phyloP scores from a whole-genome alignment of 1,284 basidiomycete genomes.

The Rhodofomes roseus region DNA sequence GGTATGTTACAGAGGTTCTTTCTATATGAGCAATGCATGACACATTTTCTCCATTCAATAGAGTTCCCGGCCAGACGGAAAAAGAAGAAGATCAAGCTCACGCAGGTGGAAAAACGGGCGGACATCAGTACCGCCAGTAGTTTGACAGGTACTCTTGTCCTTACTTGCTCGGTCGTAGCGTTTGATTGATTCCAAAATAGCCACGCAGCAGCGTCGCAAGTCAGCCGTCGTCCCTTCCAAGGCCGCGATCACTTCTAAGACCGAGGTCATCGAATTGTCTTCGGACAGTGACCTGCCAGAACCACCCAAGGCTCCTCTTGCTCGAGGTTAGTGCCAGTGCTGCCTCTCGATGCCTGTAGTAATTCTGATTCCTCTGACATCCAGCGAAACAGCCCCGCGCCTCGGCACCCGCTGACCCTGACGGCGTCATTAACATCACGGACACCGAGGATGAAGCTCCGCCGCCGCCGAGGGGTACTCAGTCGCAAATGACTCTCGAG shows the following conservation, averaged over 20 bases:
- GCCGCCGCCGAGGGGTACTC: neutral
- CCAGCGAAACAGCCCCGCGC: neutral
- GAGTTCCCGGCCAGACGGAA: neutral
- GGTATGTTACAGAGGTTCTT: neutral
- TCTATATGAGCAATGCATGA: neutral
- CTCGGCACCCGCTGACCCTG: neutral
- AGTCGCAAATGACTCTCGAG: neutral
- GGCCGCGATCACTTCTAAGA: neutral
- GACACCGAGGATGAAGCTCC: neutral
- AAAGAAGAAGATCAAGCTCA: constrained; percentile 6
- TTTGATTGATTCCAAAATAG: neutral
- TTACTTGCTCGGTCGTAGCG: neutral
- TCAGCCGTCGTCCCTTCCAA: neutral
- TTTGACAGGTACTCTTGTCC: neutral
- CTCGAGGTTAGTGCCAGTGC: neutral
- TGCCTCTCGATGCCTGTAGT: neutral
- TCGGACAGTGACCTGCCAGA: neutral
- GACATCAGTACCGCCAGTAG: neutral
- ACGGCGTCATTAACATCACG: neutral
- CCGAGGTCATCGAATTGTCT: neutral
- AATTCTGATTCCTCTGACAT: no score
- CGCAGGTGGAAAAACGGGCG: neutral
- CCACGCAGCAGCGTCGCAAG: neutral
- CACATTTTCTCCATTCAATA: neutral
- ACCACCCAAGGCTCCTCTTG: neutral